Percentiles rank a stretch among this genome's conserved stretches.
phyloP scores from a whole-genome alignment of 2,329 filamentous ascomycete genomes.

The Colletotrichum sp. region DNA sequence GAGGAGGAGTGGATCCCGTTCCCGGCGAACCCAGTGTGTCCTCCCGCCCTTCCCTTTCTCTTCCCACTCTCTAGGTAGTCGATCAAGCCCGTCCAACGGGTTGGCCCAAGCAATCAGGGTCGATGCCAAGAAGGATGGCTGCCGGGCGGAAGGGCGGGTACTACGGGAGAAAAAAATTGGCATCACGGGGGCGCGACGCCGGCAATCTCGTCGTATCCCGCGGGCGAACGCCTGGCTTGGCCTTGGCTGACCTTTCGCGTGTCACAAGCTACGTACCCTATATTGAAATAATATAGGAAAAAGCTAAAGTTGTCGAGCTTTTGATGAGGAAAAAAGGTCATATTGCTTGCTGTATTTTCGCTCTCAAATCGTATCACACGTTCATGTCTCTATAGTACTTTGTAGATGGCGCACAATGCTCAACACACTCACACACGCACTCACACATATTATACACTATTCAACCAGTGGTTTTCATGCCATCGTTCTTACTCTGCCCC shows the following conservation, averaged over 20 bases:
- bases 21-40: neutral
- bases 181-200: neutral
- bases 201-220: neutral
- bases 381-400: constrained; percentile 16
- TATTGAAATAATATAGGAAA: neutral
- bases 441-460: constrained; percentile 16
- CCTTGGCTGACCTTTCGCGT: neutral
- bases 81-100: neutral
- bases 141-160: neutral
- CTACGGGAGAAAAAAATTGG: neutral
- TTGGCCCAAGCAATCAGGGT: neutral
- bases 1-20: neutral
- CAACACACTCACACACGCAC: neutral
- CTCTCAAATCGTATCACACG: constrained; percentile 12
- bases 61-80: neutral
- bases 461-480: neutral
- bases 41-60: neutral
- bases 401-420: constrained; percentile 19
- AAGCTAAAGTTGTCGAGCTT: neutral
- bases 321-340: neutral
- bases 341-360: constrained; percentile 10
- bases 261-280: neutral
- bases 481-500: neutral
- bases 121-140: constrained; percentile 8
- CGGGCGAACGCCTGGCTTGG: neutral